Evolutionary conservation across 805 yeast species (phyloP).

Genomic region (Sugiyamaella chiloensis): DNA sequence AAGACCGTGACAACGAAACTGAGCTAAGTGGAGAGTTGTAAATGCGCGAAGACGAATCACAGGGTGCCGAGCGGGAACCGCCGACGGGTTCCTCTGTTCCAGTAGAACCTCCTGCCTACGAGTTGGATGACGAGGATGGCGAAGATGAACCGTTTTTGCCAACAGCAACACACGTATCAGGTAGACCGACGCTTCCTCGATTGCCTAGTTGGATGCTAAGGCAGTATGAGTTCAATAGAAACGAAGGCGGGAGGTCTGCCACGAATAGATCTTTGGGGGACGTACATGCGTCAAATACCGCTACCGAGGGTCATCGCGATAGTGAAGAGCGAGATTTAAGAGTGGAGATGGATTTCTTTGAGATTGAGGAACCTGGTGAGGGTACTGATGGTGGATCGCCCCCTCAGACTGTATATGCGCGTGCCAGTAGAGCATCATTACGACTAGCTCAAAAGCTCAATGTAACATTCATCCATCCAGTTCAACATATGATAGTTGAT

Average conservation of each 20-base stretch:
- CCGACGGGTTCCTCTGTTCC: neutral
- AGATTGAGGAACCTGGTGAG: constrained; percentile 40
- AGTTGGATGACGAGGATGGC: neutral
- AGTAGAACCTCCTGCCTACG: neutral
- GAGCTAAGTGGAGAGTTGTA: too few relatives aligned
- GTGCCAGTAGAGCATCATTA: constrained; percentile 23
- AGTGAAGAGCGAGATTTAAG: constrained; percentile 13
- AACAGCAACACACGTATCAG: neutral
- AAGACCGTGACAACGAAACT: too few relatives aligned
- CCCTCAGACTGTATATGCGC: constrained; percentile 13
- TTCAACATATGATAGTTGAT: constrained; percentile 41
- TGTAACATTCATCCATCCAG: constrained; percentile 37
- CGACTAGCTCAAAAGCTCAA: constrained; percentile 21
- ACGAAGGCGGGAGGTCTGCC: neutral
- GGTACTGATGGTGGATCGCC: neutral
- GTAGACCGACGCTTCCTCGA: constrained; percentile 1
- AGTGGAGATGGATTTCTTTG: constrained; percentile 41
- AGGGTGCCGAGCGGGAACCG: too few relatives aligned
- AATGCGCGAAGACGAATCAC: too few relatives aligned
- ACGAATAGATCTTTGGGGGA: neutral
- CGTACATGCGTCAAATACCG: neutral
- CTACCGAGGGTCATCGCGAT: constrained; percentile 9
- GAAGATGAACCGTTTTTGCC: constrained; percentile 1
- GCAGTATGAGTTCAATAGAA: constrained; percentile 10
- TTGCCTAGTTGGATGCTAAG: constrained; percentile 12